Percentiles rank a stretch among this genome's conserved stretches.
These are phyloP conservation scores for Sporothrix dimorphospora DNA, from an alignment of 2,329 filamentous ascomycete species.

Conservation along the genomic window DNA sequence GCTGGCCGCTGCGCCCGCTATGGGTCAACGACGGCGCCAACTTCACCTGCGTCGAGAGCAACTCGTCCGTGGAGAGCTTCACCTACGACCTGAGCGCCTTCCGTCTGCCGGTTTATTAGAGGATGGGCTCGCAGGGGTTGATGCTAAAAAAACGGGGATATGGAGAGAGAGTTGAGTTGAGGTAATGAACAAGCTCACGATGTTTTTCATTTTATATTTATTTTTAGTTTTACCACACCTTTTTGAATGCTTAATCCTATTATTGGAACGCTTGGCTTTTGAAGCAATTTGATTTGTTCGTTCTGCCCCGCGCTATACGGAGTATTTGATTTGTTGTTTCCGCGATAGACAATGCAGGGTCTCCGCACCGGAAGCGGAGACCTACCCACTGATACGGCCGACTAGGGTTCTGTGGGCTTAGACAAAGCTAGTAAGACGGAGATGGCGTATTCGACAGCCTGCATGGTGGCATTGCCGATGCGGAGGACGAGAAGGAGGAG, in stretches of 20 bases:
- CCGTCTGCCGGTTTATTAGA: constrained; percentile 10
- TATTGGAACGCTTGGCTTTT: background rate
- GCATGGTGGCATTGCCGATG: constrained; percentile 14
- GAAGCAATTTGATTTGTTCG: background rate
- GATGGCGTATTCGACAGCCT: constrained; percentile 13
- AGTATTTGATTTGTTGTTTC: background rate
- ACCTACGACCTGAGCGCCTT: constrained; percentile 13
- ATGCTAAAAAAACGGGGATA: background rate
- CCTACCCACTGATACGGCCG: background rate
- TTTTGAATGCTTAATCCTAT: background rate
- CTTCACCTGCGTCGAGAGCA: background rate
- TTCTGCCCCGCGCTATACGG: background rate
- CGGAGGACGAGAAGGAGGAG: background rate
- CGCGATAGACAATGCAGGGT: constrained; percentile 9
- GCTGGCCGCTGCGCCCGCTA: constrained; percentile 48
- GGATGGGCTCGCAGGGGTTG: background rate
- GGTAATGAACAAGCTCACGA: background rate
- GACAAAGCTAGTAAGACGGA: constrained; percentile 6
- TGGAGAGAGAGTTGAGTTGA: background rate
- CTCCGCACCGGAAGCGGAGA: background rate
- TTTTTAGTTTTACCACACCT: background rate
- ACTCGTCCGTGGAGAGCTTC: constrained; percentile 8
- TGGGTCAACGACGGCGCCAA: constrained; percentile 38
- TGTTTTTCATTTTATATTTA: background rate
- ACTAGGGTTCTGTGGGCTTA: background rate